Conservation (phyloP, 805 yeast genomes). For the Lachancea waltii region DNA sequence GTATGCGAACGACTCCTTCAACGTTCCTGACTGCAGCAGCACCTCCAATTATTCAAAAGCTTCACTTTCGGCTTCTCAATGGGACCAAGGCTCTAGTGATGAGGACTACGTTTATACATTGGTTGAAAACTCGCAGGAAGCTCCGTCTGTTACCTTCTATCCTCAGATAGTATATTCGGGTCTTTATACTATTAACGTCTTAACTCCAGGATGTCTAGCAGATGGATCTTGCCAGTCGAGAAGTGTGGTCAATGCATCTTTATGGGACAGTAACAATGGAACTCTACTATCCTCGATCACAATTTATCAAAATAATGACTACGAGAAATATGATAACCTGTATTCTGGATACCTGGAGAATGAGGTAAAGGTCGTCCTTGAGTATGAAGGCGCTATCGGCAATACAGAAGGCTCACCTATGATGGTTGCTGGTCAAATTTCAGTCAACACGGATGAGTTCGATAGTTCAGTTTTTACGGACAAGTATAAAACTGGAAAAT, state of each 20-base stretch:
- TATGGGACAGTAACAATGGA: conserved; percentile 36
- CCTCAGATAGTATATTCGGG: conserved; percentile 74
- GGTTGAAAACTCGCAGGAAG: conserved; percentile 31
- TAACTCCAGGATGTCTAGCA: conserved; percentile 78
- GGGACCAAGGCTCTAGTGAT: conserved; percentile 23
- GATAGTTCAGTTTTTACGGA: conserved; percentile 28
- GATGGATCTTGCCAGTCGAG: conserved; percentile 65
- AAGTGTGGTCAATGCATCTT: conserved; percentile 72
- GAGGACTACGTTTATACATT: conserved; percentile 27
- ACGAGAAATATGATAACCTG: conserved; percentile 72
- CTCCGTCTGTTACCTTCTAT: conserved; percentile 41
- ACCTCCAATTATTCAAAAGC: conserved; percentile 24
- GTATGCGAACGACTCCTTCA: conserved; percentile 70
- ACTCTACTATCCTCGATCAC: conserved; percentile 35
- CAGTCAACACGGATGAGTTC: conserved; percentile 42
- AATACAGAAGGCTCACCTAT: conserved; percentile 34
- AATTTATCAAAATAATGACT: conserved; percentile 74
- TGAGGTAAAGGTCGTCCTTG: conserved; percentile 41
- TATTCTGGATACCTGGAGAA: conserved; percentile 61
- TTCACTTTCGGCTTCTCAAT: conserved; percentile 28
- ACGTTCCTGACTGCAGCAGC: conserved; percentile 54
- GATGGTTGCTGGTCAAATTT: conserved; percentile 67
- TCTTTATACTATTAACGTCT: conserved; percentile 60
- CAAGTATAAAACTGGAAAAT: not conserved
- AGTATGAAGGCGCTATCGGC: conserved; percentile 29